Base-by-base conservation (phyloP, 2,329 filamentous ascomycete species). In the Trichoderma lentiforme region DNA sequence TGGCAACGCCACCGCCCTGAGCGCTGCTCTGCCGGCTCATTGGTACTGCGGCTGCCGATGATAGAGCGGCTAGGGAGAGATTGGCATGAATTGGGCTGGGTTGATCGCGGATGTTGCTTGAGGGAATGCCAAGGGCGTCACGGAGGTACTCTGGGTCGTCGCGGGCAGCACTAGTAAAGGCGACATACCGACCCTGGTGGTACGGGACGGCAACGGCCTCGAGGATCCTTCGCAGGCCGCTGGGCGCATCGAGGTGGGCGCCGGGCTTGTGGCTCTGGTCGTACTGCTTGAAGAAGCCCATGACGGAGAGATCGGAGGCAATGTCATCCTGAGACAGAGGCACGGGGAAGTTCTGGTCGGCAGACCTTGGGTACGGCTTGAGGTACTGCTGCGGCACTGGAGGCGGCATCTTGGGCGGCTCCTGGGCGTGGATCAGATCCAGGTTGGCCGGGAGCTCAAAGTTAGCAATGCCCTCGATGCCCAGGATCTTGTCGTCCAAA, bases 401-500 rank as follows among this genome's bases (percentile, higher is more conserved):
- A 0, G 87, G 86, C 11, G 88, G 88, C 78, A 90, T 85, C 80
- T 87, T 89, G 65, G 88, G 83, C 9, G 81, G 87, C 76, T 89
- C 88, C 36, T 86, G 84, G 4, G 83, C 83, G 58, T 86, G 82
- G 74, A 89, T 83, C 72, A 88, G 84, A 74, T 89, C 86, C 57
- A 91, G 83, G 76, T 89, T 90, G 61, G 84, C 83, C 0, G 87
- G 86, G 32, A 89, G 82, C 76, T 89, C 87, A 73, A 90, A 87
- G 75, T 88, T 90, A 72, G 85, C 83, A 58, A 91, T 83, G 26
- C 86, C 87, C 77, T 91, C 89, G 32, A 91, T 83, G 15, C 89
- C 89, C 14, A 89, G 82, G 51, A 88, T 81, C 76, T 86, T 87
- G 77, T 88, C 86, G 73, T 90, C 88, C 43, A 86, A 77, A 73